Evolutionary conservation across 2,329 filamentous ascomycete genomes (phyloP).

Genomic region (Cadophora malorum): DNA sequence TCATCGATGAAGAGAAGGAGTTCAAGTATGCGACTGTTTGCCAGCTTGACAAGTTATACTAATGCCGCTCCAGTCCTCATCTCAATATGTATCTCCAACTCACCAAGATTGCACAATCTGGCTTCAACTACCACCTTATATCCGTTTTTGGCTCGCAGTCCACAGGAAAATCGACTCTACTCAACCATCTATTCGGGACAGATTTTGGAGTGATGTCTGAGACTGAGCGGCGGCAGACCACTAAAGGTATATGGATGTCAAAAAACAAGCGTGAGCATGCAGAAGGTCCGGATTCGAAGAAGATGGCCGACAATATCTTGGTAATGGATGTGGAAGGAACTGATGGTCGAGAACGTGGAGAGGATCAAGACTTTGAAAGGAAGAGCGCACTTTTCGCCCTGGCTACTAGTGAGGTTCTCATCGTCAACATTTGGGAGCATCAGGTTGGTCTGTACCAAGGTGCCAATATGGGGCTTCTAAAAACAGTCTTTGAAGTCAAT

Average conservation of each 20-base stretch:
- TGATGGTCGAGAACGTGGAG: slow-evolving; percentile 92
- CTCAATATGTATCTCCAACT: slow-evolving; percentile 82
- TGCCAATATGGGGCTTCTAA: slow-evolving; percentile 97
- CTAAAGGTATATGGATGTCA: slow-evolving; percentile 99
- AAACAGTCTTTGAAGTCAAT: slow-evolving; percentile 99
- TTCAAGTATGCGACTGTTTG: slow-evolving; percentile 76
- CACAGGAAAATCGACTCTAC: slow-evolving; percentile 94
- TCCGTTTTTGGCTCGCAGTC: slow-evolving; percentile 99
- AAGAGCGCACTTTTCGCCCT: slow-evolving; percentile 97
- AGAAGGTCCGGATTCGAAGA: slow-evolving; percentile 53
- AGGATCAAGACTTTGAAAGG: slow-evolving; percentile 98
- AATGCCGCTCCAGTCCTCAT: slow-evolving; percentile 62
- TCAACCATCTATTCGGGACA: slow-evolving; percentile 95
- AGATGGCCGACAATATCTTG: slow-evolving; percentile 96
- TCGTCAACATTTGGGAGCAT: slow-evolving; percentile 99
- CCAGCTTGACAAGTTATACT: slow-evolving; percentile 24
- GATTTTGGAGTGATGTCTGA: slow-evolving; percentile 98
- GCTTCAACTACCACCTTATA: slow-evolving; percentile 99
- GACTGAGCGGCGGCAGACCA: slow-evolving; percentile 91
- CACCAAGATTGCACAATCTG: slow-evolving; percentile 82
- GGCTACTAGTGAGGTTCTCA: slow-evolving; percentile 95
- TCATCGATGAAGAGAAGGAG: slow-evolving; percentile 93
- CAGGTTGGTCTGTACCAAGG: slow-evolving; percentile 98
- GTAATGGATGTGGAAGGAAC: slow-evolving; percentile 99
- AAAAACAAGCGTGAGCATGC: slow-evolving; percentile 80